A percentile compares a stretch with the other conserved stretches of the same genome.
These are phyloP conservation scores for Clavispora phyllophila DNA, from an alignment of 805 yeast genomes.

Conservation along the genomic window DNA sequence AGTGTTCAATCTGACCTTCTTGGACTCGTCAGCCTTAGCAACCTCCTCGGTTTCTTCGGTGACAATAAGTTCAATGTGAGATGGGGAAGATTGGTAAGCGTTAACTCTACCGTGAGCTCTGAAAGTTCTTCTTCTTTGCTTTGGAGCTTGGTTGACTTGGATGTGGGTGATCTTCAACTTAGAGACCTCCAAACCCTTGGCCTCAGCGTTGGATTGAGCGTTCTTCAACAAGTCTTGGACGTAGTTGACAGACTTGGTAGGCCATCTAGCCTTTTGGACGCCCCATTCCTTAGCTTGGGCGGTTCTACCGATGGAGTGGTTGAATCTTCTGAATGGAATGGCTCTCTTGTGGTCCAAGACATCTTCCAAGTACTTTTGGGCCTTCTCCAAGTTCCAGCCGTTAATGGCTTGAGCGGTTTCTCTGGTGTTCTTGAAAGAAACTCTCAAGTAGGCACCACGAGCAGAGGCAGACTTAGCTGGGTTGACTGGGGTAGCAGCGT, in stretches of 20 bases:
- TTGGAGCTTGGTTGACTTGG: slow-evolving; percentile 99
- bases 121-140: slow-evolving; percentile 99
- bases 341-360: slow-evolving; percentile 99
- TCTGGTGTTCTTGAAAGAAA: slow-evolving; percentile 99
- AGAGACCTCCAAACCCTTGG: slow-evolving; percentile 96
- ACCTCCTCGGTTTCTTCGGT: slow-evolving; percentile 94
- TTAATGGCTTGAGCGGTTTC: slow-evolving; percentile 97
- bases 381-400: slow-evolving; percentile 97
- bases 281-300: slow-evolving; percentile 99
- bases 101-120: slow-evolving; percentile 99
- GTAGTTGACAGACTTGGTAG: slow-evolving; percentile 96
- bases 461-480: slow-evolving; percentile 99
- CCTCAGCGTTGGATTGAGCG: slow-evolving; percentile 96
- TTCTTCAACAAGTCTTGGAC: slow-evolving; percentile 91
- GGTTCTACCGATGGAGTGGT: slow-evolving; percentile 96
- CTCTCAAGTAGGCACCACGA: slow-evolving; percentile 99
- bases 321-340: slow-evolving; percentile 98
- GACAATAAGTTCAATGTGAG: slow-evolving; percentile 96
- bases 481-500: slow-evolving; percentile 98
- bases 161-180: slow-evolving; percentile 95
- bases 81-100: slow-evolving; percentile 98
- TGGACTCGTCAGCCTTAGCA: slow-evolving; percentile 79
- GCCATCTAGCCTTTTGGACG: slow-evolving; percentile 99
- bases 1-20: slow-evolving; percentile 68
- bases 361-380: slow-evolving; percentile 91